These are phyloP conservation scores for Senecio squalidus DNA, from an alignment of 140 eudicot species.

Conservation along the genomic window DNA sequence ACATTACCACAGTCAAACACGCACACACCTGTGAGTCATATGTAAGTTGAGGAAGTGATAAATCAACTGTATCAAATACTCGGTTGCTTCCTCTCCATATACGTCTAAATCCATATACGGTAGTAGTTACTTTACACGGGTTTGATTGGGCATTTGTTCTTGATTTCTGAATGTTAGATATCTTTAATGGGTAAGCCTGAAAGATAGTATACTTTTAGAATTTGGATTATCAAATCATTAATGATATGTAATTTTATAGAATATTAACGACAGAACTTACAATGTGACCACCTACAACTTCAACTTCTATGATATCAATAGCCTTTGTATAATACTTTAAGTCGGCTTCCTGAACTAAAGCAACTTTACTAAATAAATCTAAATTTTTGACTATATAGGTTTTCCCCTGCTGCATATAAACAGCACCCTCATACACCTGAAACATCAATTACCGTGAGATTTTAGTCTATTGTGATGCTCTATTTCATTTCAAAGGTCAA, in stretches of 20 bases:
- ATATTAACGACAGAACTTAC: constrained; percentile 52
- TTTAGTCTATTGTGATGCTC: not conserved
- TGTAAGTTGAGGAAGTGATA: constrained; percentile 76
- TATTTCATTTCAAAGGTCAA: not conserved
- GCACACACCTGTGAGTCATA: constrained; percentile 75
- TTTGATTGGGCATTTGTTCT: constrained; percentile 68
- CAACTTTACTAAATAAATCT: constrained; percentile 63
- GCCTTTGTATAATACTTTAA: constrained; percentile 83
- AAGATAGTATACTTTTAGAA: no score
- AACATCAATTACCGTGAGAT: constrained; percentile 13
- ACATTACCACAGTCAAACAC: not conserved
- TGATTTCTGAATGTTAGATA: constrained; percentile 20
- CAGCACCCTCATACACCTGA: constrained; percentile 98
- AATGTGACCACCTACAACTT: constrained; percentile 68
- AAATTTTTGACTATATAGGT: constrained; percentile 73
- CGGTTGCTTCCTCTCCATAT: constrained; percentile 70
- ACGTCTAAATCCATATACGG: constrained; percentile 90
- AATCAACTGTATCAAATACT: constrained; percentile 77
- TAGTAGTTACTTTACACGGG: constrained; percentile 81
- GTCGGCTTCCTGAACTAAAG: constrained; percentile 76
- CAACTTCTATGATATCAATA: constrained; percentile 78
- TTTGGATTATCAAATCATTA: no score
- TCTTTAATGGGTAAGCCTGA: constrained; percentile 70
- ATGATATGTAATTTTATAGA: no score
- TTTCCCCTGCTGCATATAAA: constrained; percentile 90